Conservation (phyloP, 805 yeast genomes). For the Ogataea wickerhamii region DNA sequence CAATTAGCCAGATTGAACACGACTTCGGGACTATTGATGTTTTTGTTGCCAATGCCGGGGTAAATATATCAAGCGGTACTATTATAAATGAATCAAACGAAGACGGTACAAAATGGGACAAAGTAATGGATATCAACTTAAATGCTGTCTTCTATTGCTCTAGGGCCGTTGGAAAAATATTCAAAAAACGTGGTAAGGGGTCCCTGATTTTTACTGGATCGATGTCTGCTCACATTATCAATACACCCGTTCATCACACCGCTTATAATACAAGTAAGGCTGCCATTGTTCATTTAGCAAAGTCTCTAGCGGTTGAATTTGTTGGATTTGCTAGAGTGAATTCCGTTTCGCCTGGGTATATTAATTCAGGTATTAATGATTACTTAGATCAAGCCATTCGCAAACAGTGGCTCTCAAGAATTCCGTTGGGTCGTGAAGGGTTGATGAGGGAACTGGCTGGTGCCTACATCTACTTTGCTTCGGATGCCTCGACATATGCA, state of each 20-base stretch:
- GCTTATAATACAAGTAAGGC: slow-evolving; percentile 50
- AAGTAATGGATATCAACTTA: slow-evolving; percentile 47
- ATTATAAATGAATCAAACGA: slow-evolving; percentile 20
- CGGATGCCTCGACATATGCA: slow-evolving; percentile 50
- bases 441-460: slow-evolving; percentile 47
- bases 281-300: slow-evolving; percentile 45
- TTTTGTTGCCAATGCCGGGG: slow-evolving; percentile 43
- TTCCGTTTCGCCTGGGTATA: slow-evolving; percentile 49
- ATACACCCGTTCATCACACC: slow-evolving; percentile 49
- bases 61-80: slow-evolving; percentile 25
- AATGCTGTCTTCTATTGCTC: slow-evolving; percentile 50
- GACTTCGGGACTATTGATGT: slow-evolving; percentile 42
- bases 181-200: slow-evolving; percentile 45
- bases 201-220: slow-evolving; percentile 52
- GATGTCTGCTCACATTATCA: slow-evolving; percentile 53
- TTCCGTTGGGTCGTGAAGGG: slow-evolving; percentile 51
- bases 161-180: slow-evolving; percentile 44
- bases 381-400: slow-evolving; percentile 7
- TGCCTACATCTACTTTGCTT: slow-evolving; percentile 49
- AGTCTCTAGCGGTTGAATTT: slow-evolving; percentile 47
- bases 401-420: slow-evolving; percentile 30
- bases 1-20: slow-evolving; percentile 29
- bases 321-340: slow-evolving; percentile 49
- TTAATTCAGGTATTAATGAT: slow-evolving; percentile 29
- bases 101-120: slow-evolving; percentile 42